A percentile compares a stretch with the other conserved stretches of the same genome.
These are phyloP conservation scores for Phytophthora citricola DNA, from an alignment of 352 stramenopile genomes.

Conservation along the genomic window DNA sequence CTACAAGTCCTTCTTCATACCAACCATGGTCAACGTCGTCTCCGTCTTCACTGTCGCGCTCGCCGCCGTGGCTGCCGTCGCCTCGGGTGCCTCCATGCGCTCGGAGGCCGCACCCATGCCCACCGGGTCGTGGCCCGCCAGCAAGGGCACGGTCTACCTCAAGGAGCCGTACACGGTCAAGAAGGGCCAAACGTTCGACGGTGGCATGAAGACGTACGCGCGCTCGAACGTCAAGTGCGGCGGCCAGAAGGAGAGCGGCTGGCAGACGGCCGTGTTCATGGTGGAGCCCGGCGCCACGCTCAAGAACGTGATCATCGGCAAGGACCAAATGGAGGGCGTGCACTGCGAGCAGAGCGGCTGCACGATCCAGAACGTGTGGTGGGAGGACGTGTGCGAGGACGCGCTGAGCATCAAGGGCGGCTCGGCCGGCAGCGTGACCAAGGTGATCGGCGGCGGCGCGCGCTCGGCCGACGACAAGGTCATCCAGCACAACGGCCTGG, in stretches of 20 bases:
- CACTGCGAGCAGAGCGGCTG: slow-evolving; percentile 34
- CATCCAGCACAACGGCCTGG: too few species aligned
- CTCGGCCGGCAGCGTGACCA: slow-evolving; percentile 20
- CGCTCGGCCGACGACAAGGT: too few species aligned
- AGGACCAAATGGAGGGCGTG: slow-evolving; percentile 18
- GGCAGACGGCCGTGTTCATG: slow-evolving; percentile 30
- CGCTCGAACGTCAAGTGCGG: slow-evolving; percentile 48
- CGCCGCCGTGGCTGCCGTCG: slow-evolving; percentile 10
- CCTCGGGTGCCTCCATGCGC: slow-evolving; percentile 27
- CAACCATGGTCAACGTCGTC: slow-evolving; percentile 23
- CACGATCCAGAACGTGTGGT: slow-evolving; percentile 44
- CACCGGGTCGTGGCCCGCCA: slow-evolving; percentile 31
- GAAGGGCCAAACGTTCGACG: slow-evolving; percentile 45
- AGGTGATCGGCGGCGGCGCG: slow-evolving; percentile 11
- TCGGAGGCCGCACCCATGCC: slow-evolving; percentile 32
- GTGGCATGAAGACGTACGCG: slow-evolving; percentile 61
- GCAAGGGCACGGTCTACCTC: slow-evolving; percentile 29
- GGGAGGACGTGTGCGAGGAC: slow-evolving; percentile 40
- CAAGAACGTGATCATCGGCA: slow-evolving; percentile 19
- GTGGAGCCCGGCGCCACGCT: slow-evolving; percentile 21
- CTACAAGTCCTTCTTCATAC: not conserved
- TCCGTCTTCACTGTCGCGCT: slow-evolving; percentile 14
- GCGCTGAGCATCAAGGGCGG: slow-evolving; percentile 36
- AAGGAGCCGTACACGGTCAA: slow-evolving; percentile 39
- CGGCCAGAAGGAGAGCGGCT: slow-evolving; percentile 27